Evolutionary conservation across 495 filamentous ascomycete species (phyloP), one percentile per base, ranked within the genome.

Genomic region (Trichocladium uniseriatum): DNA sequence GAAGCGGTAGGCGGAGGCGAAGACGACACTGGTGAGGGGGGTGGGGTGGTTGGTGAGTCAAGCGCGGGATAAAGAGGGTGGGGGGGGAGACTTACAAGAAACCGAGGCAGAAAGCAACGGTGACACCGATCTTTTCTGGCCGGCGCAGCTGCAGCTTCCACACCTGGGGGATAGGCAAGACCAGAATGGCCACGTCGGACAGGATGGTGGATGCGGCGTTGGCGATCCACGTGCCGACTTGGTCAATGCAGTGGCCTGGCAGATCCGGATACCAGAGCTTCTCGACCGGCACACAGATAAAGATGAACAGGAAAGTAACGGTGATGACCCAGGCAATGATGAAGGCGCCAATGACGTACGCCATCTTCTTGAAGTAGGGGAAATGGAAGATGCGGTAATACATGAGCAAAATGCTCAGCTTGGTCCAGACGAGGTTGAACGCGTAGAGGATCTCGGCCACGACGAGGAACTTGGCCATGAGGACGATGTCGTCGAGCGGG

Each of bases 321-420:
- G 40, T 44, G 20, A 51, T 38, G 21, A 37, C 32, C 48, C 48
- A 51, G 32, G 48, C 48, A 14, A 51, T 34, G 18, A 43, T 18
- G 29, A 51, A 51, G 22, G 20, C 48, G n/a, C 48, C 40, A 16
- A 51, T 51, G 31, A 16, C 32, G 38, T 43, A 51, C 31, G 48
- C 48, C 48, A 43, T 43, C 32, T 51, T 51, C 32, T 51, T 51
- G 40, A 51, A 51, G 11, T 38, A 44, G n/a, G 39, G 40, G 34
- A 51, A 51, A 15, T 21, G 48, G 38, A 51, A 51, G 32, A 51
- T 44, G 39, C 48, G 48, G 40, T 51, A 51, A 19, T 51, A 51
- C 48, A 51, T 51, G 14, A 51, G 22, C 31, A 51, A 19, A 18
- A 51, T 44, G 40, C 29, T 22, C 10, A 51, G 27, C 34, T 51